A percentile compares a stretch with the other conserved stretches of the same genome.
Conservation (phyloP, 768 basidiomycete species). For the Pisolithus microcarpus region DNA sequence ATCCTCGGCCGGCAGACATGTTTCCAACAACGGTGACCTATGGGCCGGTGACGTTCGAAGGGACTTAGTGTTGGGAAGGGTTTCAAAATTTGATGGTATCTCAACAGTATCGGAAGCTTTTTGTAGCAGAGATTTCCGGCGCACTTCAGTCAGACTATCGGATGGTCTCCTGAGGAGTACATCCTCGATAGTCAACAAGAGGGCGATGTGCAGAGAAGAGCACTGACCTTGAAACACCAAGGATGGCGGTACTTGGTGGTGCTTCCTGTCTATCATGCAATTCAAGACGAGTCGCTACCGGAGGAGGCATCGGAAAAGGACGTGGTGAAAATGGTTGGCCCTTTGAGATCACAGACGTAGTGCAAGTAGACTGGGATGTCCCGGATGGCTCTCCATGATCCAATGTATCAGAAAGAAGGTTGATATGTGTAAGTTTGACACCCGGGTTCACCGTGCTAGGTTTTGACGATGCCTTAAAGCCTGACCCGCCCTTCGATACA, state of each 20-base stretch:
- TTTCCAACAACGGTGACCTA: background rate
- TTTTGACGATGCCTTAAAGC: background rate
- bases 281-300: background rate
- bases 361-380: conserved; percentile 1
- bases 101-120: background rate
- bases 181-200: no score
- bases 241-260: background rate
- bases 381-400: conserved; percentile 10
- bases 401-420: conserved; percentile 7
- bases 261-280: background rate
- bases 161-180: no score
- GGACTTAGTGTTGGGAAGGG: background rate
- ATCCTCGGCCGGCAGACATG: no score
- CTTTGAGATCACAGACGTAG: background rate
- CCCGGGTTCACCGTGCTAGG: background rate
- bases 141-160: no score
- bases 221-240: background rate
- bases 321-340: conserved; percentile 3
- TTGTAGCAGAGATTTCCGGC: background rate
- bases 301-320: conserved; percentile 23
- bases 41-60: background rate
- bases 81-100: background rate
- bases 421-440: conserved; percentile 11
- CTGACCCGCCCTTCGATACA: background rate
- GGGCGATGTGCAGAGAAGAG: background rate